Percentiles rank a stretch among this genome's conserved stretches.
phyloP scores from a whole-genome alignment of 176 grass and related monocot species.

The Cenchrus purpureus region DNA sequence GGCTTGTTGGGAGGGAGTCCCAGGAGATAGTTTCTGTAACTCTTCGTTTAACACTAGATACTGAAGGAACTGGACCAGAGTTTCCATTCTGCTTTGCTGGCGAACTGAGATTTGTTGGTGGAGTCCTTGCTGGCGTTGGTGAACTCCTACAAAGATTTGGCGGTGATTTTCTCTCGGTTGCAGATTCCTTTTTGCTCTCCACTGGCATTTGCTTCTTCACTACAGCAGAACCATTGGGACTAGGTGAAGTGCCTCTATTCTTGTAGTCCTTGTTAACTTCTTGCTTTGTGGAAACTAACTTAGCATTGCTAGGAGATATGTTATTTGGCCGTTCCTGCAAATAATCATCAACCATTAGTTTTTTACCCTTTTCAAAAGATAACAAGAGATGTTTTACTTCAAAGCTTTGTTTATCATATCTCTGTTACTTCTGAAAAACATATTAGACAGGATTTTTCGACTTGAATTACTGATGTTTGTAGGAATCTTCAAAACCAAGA shows the following conservation, averaged over 20 bases:
- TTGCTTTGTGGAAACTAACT: slow-evolving; percentile 56
- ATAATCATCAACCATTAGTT: slow-evolving; percentile 35
- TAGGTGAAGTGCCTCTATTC: slow-evolving; percentile 40
- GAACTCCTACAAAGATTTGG: slow-evolving; percentile 47
- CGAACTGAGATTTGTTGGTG: slow-evolving; percentile 29
- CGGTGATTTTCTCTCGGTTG: slow-evolving; percentile 39
- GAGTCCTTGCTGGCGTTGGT: slow-evolving; percentile 24
- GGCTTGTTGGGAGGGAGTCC: slow-evolving; percentile 80
- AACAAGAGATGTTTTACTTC: neutral
- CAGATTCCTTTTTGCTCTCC: slow-evolving; percentile 48
- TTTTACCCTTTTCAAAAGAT: neutral
- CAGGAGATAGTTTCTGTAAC: slow-evolving; percentile 72
- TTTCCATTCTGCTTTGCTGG: slow-evolving; percentile 47
- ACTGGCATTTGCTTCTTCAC: slow-evolving; percentile 50
- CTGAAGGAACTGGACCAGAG: slow-evolving; percentile 43
- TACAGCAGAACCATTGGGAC: slow-evolving; percentile 36
- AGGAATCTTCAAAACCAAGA: neutral
- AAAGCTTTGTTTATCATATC: slow-evolving; percentile 5
- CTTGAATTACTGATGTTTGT: neutral
- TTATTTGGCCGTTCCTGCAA: slow-evolving; percentile 71
- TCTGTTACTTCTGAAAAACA: slow-evolving; percentile 26
- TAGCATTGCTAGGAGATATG: slow-evolving; percentile 54
- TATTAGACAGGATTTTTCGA: neutral
- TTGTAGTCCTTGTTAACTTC: slow-evolving; percentile 56
- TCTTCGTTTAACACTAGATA: slow-evolving; percentile 64